Base-by-base conservation (phyloP, 257 asterid species). In the Parsonsia alboflavescens region DNA sequence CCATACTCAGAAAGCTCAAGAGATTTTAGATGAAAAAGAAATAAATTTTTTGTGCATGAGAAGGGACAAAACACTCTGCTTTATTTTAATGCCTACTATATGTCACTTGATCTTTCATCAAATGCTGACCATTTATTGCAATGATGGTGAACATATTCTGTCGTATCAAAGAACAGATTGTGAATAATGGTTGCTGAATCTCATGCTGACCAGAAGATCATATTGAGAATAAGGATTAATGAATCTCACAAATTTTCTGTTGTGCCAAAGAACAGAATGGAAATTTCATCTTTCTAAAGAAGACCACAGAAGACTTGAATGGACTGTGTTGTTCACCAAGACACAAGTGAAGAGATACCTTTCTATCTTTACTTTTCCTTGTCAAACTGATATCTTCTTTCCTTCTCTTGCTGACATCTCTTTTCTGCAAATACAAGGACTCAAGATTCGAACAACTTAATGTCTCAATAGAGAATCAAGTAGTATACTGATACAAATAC, bases 331-430 rank as follows among this genome's bases (percentile, higher is more conserved):
- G 8, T 36, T 64, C 49, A 39, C 28, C 50, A 21, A 64, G 42
- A 39, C 45, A 64, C n/a, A 10, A 33, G 19, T 22, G 33, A 72
- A 77, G 42, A 52, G 48, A 78, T 66, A 90, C 99, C 91, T 92
- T 92, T 84, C 88, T 84, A 44, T 94, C 98, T 83, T 89, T 94
- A 56, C 42, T 80, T 86, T 85, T 94, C 86, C 93, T 85, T 69
- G 86, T 26, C 58, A 71, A 75, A 73, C 65, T 87, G 67, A 85
- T 69, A 64, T 94, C 97, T 36, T 92, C 97, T 79, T 94, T 92
- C 84, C 90, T 86, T 81, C 92, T 90, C 91, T 82, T 89, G 89
- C 79, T 84, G 62, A 77, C 81, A 78, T 93, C 98, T 66, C 88
- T 92, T 91, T 85, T 92, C 97, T 92, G 87, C 81, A 85, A 69